Percentiles rank a stretch among this genome's conserved stretches.
These are phyloP conservation scores for Ceratocystis albifundus DNA, from an alignment of 2,329 filamentous ascomycete species.

Conservation along the genomic window DNA sequence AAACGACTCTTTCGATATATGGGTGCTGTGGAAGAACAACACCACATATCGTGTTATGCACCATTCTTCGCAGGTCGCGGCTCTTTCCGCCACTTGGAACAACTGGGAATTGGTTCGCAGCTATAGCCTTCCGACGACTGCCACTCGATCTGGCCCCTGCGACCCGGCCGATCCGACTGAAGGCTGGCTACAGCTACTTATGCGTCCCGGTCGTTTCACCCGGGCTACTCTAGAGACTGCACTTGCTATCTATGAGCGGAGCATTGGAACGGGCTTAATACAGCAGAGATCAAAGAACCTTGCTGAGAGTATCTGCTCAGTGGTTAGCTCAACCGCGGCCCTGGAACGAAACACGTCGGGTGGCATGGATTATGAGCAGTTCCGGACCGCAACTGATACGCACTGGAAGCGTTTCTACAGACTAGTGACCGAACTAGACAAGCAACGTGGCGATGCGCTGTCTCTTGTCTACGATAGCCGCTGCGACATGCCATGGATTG, in stretches of 20 bases:
- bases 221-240: constrained; percentile 71
- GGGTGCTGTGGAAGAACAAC: constrained; percentile 79
- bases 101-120: constrained; percentile 60
- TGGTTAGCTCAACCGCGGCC: constrained; percentile 57
- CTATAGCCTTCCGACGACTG: constrained; percentile 46
- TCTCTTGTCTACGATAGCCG: constrained; percentile 62
- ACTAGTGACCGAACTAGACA: constrained; percentile 74
- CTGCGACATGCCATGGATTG: constrained; percentile 66
- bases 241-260: constrained; percentile 67
- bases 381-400: constrained; percentile 59
- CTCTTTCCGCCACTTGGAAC: constrained; percentile 50
- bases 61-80: constrained; percentile 59
- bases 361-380: constrained; percentile 63
- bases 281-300: constrained; percentile 45
- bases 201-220: constrained; percentile 74
- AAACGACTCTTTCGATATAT: constrained; percentile 50
- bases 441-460: constrained; percentile 69
- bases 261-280: constrained; percentile 35
- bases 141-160: constrained; percentile 44
- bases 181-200: constrained; percentile 74
- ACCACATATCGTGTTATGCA: constrained; percentile 63
- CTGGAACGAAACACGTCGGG: constrained; percentile 51
- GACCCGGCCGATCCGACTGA: constrained; percentile 63
- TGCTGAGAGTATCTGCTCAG: constrained; percentile 63
- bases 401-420: constrained; percentile 90